Conservation (phyloP, 192 early-diverging fungal genomes). For the Allomyces macrogynus region DNA sequence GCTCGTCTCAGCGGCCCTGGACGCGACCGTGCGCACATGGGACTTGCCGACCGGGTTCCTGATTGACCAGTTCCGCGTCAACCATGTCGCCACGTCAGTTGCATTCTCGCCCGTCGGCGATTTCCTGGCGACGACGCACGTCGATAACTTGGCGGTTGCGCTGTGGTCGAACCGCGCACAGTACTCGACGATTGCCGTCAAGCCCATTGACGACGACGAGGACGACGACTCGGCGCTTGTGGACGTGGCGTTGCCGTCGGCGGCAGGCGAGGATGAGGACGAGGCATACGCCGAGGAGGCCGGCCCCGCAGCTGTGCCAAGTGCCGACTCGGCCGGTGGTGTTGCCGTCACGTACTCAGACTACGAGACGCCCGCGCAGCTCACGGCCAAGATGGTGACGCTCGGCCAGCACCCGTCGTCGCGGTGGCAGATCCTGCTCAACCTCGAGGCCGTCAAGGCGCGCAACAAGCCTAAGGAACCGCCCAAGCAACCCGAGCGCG, state of each 20-base stretch:
- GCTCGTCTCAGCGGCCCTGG: constrained; percentile 63
- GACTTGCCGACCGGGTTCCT: constrained; percentile 80
- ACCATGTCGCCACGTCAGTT: constrained; percentile 58
- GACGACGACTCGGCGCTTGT: constrained; percentile 5
- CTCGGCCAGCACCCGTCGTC: constrained; percentile 60
- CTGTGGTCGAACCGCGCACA: constrained; percentile 80
- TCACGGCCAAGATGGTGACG: constrained; percentile 68
- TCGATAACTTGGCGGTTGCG: constrained; percentile 76
- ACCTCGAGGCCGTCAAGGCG: constrained; percentile 72
- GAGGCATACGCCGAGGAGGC: constrained; percentile 6
- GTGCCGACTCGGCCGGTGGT: constrained; percentile 5
- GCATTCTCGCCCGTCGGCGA: constrained; percentile 80
- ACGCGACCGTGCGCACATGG: constrained; percentile 83
- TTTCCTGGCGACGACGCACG: constrained; percentile 78
- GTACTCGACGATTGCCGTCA: constrained; percentile 49
- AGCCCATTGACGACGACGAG: constrained; percentile 38
- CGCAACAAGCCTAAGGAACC: constrained; percentile 76
- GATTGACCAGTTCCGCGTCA: constrained; percentile 64
- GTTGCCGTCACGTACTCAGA: constrained; percentile 10
- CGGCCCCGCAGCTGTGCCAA: not conserved
- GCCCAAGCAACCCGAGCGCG: constrained; percentile 72
- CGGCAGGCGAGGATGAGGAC: constrained; percentile 27
- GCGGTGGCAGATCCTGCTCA: constrained; percentile 80
- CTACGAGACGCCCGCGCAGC: constrained; percentile 26
- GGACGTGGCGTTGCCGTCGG: constrained; percentile 34